Conservation (phyloP, 495 filamentous ascomycete genomes). For the Massariosphaeria phaeospora region DNA sequence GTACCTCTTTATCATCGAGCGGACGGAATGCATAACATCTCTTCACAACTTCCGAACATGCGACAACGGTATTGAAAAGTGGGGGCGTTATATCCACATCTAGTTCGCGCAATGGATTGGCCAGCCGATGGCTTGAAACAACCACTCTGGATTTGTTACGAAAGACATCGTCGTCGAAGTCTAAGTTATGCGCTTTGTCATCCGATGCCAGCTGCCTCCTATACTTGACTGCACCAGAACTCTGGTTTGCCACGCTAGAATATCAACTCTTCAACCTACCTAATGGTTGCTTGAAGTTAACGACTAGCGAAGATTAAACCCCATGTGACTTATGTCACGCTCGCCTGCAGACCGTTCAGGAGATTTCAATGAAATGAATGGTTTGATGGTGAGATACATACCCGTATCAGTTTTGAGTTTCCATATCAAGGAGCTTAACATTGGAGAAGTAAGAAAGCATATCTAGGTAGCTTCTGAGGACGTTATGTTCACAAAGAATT, state of each 20-base stretch:
- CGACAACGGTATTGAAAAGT: conserved; percentile 18
- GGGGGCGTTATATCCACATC: conserved; percentile 17
- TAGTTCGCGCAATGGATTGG: conserved; percentile 27
- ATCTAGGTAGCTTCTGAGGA: too few species aligned
- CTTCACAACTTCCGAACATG: conserved; percentile 18
- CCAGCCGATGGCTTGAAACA: conserved; percentile 21
- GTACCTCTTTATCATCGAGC: conserved; percentile 30
- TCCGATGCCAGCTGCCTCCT: not conserved
- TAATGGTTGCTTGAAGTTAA: conserved; percentile 70
- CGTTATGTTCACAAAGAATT: too few species aligned
- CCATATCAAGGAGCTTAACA: not conserved
- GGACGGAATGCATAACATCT: conserved; percentile 32
- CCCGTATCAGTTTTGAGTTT: not conserved
- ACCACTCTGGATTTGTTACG: not conserved
- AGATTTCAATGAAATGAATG: conserved; percentile 49
- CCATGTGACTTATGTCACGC: conserved; percentile 37
- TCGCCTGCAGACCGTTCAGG: conserved; percentile 66
- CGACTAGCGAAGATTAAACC: conserved; percentile 64
- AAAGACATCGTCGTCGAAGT: too few species aligned
- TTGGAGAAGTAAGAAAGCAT: too few species aligned
- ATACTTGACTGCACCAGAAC: too few species aligned
- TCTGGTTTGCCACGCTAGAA: conserved; percentile 46
- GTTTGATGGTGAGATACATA: conserved; percentile 77
- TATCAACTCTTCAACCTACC: conserved; percentile 67
- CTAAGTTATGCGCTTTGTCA: not conserved